Evolutionary conservation across 2,329 filamentous ascomycete species (phyloP).

Genomic region (Colletotrichum sublineola): DNA sequence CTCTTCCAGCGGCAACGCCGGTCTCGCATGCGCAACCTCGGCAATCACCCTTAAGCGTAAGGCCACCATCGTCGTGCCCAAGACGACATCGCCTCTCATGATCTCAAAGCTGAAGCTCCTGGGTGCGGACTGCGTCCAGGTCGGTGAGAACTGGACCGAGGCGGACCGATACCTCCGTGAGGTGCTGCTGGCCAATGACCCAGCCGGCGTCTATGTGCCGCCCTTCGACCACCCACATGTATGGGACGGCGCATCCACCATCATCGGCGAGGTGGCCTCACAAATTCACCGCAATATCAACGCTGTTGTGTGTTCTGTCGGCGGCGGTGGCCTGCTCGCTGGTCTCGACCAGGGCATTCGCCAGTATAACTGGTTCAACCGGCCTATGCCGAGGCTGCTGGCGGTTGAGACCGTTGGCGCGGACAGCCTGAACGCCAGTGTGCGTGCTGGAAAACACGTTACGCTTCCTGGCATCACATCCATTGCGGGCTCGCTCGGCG

Average conservation of each 20-base stretch:
- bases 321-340: conserved; percentile 84
- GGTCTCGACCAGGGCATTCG: conserved; percentile 80
- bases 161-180: conserved; percentile 77
- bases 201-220: conserved; percentile 72
- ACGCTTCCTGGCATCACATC: conserved; percentile 80
- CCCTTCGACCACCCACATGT: conserved; percentile 78
- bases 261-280: conserved; percentile 65
- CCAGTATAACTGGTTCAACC: conserved; percentile 52
- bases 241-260: conserved; percentile 74
- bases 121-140: conserved; percentile 77
- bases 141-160: conserved; percentile 76
- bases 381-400: conserved; percentile 66
- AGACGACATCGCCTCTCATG: conserved; percentile 76
- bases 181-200: conserved; percentile 66
- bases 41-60: conserved; percentile 73
- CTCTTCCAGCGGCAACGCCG: conserved; percentile 86
- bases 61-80: conserved; percentile 82
- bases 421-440: conserved; percentile 74
- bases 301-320: conserved; percentile 81
- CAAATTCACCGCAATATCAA: conserved; percentile 66
- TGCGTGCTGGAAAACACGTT: conserved; percentile 69
- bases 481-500: conserved; percentile 80
- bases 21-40: conserved; percentile 83
- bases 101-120: conserved; percentile 77
- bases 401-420: conserved; percentile 84